A percentile compares a stretch with the other conserved stretches of the same genome.
Evolutionary conservation across 306 rosid genomes (phyloP).

Genomic region (Mimosa bimucronata): DNA sequence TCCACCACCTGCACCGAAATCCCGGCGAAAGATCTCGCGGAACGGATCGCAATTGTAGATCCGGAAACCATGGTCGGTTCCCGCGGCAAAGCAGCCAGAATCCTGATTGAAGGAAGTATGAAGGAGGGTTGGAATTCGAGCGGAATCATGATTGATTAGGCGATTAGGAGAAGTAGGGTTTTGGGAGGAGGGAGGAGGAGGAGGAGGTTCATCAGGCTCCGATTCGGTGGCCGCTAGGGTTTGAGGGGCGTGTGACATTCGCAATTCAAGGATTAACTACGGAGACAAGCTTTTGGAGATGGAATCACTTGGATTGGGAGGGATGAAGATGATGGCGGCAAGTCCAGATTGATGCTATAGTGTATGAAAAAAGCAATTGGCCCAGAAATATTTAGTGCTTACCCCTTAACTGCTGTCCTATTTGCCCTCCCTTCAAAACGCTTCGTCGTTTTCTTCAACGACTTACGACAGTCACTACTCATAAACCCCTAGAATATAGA

Average conservation of each 20-base stretch:
- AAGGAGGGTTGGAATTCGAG: slow-evolving; percentile 47
- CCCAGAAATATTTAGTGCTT: neutral
- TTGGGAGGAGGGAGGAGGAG: neutral
- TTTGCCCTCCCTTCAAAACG: slow-evolving; percentile 6
- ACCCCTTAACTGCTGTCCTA: neutral
- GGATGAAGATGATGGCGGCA: neutral
- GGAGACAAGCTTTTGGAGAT: neutral
- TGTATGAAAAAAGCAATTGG: neutral
- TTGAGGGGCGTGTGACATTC: slow-evolving; percentile 40
- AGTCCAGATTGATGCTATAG: neutral
- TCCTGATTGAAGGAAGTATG: slow-evolving; percentile 77
- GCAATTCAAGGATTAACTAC: neutral
- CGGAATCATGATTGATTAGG: neutral
- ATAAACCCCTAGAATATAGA: neutral
- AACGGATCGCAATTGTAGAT: slow-evolving; percentile 83
- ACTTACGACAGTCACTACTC: neutral
- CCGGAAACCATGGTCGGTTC: slow-evolving; percentile 75
- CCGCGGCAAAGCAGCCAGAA: slow-evolving; percentile 71
- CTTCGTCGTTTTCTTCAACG: neutral
- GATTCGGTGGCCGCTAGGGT: slow-evolving; percentile 32
- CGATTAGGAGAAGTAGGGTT: slow-evolving; percentile 29
- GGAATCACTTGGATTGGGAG: neutral
- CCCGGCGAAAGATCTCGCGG: slow-evolving; percentile 72
- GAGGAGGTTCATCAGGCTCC: slow-evolving; percentile 13
- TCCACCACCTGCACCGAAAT: slow-evolving; percentile 63